Percentiles rank a stretch among this genome's conserved stretches.
Conservation (phyloP, 139 green algal genomes). For the Chlamydomonas sp. region DNA sequence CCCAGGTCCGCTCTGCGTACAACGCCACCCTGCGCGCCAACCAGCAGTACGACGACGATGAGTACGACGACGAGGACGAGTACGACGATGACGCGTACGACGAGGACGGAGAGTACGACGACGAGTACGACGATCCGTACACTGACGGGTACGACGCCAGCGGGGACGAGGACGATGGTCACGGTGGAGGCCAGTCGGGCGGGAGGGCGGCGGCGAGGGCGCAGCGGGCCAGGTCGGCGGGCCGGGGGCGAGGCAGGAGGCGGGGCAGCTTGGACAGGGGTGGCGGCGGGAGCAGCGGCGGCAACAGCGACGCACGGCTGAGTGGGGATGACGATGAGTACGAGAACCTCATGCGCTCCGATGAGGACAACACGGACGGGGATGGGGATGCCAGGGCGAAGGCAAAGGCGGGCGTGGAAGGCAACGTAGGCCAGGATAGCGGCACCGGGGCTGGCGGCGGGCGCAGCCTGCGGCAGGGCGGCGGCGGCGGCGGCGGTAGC, state of each 20-base stretch:
- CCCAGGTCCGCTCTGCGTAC: constrained; percentile 34
- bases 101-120: not conserved
- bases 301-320: too few relatives aligned
- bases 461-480: not conserved
- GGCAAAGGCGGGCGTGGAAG: not conserved
- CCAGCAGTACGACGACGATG: not conserved
- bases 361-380: not conserved
- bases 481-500: not conserved
- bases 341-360: constrained; percentile 3
- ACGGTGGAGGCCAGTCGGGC: not conserved
- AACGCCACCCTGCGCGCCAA: constrained; percentile 33
- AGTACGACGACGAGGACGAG: constrained; percentile 15
- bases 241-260: too few relatives aligned
- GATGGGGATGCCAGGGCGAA: not conserved
- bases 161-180: not conserved
- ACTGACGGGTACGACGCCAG: not conserved
- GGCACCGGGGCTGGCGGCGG: not conserved
- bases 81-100: constrained; percentile 2
- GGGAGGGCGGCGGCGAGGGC: too few relatives aligned
- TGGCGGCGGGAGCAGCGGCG: too few relatives aligned
- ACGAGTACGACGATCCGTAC: not conserved
- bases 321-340: constrained; percentile 19
- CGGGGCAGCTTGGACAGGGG: too few relatives aligned
- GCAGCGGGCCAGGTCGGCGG: too few relatives aligned
- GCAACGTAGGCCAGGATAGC: not conserved